Evolutionary conservation across 2,329 filamentous ascomycete genomes (phyloP), one percentile per base, ranked within the genome.

Genomic region (Aspergillus melleus): DNA sequence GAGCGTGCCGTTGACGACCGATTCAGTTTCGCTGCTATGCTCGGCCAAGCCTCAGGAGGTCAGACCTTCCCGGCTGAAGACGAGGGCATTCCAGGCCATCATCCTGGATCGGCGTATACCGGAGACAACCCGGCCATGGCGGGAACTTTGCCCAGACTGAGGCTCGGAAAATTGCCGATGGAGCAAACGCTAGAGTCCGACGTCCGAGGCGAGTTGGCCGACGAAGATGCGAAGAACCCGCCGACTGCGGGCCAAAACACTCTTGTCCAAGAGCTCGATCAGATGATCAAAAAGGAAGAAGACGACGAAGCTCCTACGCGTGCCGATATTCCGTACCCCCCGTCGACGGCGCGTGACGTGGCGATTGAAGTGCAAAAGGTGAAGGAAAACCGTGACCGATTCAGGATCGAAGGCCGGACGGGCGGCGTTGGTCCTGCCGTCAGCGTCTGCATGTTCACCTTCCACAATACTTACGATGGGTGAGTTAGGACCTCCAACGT

Each of bases 361-460:
- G 87, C 91, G 29, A 91, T 97, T 80, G 95, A 98, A 75, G 92
- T 98, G 69, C 91, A 95, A 71, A 95, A 94, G 73, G 87, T 98
- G 10, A 91, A 92, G 65, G 95, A 99, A 75, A 91, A 96, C 70
- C 88, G 95, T 22, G 94, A 98, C 70, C 86, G 94, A 19, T 96
- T 97, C 74, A 90, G 87, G 72, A 94, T 98, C 59, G 91, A 96
- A 61, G 87, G 88, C 20, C 86, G 90, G 36, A 94, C 90, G 12
- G 91, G 92, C 16, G 94, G 93, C 9, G 85, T 93, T 54, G 92
- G 93, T 14, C 87, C 92, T 57, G 88, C 88, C 26, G 83, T 97
- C 61, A 96, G 92, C 69, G 89, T 96, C 24, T 95, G 91, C 81
- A 98, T 98, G 90, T 97, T 96, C 74, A 99, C 95, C 0, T 96